Base-by-base conservation (phyloP, 2,329 filamentous ascomycete species). In the Cercospora citrullina region DNA sequence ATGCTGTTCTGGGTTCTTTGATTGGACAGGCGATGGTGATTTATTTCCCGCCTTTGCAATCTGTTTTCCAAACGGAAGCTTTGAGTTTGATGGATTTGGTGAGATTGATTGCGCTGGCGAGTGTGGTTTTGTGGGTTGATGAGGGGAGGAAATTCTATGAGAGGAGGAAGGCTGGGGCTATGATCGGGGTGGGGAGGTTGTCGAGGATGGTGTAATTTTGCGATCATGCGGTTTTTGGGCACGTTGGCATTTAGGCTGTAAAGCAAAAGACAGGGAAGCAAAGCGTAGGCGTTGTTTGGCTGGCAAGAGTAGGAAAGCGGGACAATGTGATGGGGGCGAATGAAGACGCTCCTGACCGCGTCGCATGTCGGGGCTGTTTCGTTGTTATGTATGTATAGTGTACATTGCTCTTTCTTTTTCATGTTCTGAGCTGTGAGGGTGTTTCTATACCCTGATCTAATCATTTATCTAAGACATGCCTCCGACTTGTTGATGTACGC, bases 31-130 rank as follows among this genome's bases (percentile, higher is more conserved):
- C 94, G 57, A 86, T 94, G 70, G 96, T 99, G 65, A 93, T 99
- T 64, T 99, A 98, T 80, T 89, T 98, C 71, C 95, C 95, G 9
- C 94, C 93, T 82, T 83, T 99, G 74, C 95, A 99, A 81, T 87
- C 91, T 63, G 90, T 98, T 5, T 99, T 99, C 82, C 95, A 99
- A 83, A 99, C 95, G 0, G 95, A 99, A 80, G 90, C 91, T 0
- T 80, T 99, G 64, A 84, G 87, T 0, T 78, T 94, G 8, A 82
- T 86, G 68, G 95, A 99, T 83, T 80, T 98, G 65, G 75, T 93
- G 48, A 83, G 88, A 68, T 82, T 99, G 73, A 75, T 94, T 30
- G 78, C 88, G 57, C 84, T 99, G 69, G 91, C 94, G 69, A 98
- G 94, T 81, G 89, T 87, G 61, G 95, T 99, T 30, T 96, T 99